Conservation (phyloP, 495 filamentous ascomycete species). For the Lophiotrema nucula region DNA sequence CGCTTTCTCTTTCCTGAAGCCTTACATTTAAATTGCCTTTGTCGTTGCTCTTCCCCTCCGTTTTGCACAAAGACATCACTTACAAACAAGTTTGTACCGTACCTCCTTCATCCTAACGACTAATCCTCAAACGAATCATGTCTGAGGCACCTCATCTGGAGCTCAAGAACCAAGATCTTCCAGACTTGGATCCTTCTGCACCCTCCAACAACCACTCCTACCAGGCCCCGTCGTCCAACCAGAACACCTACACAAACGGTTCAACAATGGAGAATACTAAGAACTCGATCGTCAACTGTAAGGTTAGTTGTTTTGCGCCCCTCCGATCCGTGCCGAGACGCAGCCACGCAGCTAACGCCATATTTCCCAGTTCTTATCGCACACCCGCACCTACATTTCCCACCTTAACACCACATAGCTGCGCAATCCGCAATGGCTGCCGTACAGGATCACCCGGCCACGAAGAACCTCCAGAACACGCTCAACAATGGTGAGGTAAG, state of each 20-base stretch:
- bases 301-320: slow-evolving; percentile 37
- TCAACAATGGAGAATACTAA: slow-evolving; percentile 27
- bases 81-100: neutral
- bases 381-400: slow-evolving; percentile 23
- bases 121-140: slow-evolving; percentile 17
- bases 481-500: slow-evolving; percentile 41
- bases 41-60: neutral
- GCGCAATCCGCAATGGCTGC: slow-evolving; percentile 43
- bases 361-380: slow-evolving; percentile 31
- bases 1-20: neutral
- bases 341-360: slow-evolving; percentile 29
- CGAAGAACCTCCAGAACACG: slow-evolving; percentile 37
- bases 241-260: slow-evolving; percentile 8
- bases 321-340: slow-evolving; percentile 31
- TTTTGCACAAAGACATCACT: slow-evolving; percentile 8
- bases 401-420: slow-evolving; percentile 35
- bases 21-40: neutral
- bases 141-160: slow-evolving; percentile 32
- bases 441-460: slow-evolving; percentile 41
- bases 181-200: slow-evolving; percentile 26
- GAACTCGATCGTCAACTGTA: slow-evolving; percentile 37
- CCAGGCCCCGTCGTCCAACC: slow-evolving; percentile 19
- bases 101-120: neutral
- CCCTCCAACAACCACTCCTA: slow-evolving; percentile 22
- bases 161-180: slow-evolving; percentile 23